Evolutionary conservation across 2,329 filamentous ascomycete species (phyloP).

Genomic region (Chrysoporthe puriensis): DNA sequence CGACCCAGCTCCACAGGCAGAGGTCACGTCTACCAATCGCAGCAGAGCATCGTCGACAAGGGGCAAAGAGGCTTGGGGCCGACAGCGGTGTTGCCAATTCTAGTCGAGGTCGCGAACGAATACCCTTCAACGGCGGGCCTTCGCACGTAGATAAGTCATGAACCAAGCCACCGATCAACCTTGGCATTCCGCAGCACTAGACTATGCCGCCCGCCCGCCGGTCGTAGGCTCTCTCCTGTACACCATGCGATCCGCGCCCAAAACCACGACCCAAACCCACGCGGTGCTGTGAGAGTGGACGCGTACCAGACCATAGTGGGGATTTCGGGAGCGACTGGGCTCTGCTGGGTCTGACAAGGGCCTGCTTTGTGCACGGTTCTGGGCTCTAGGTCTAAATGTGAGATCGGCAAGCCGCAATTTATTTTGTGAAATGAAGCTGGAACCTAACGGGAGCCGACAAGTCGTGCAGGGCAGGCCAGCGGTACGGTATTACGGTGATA

Average conservation of each 20-base stretch:
- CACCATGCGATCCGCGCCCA: background rate
- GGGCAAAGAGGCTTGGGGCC: background rate
- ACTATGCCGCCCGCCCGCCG: background rate
- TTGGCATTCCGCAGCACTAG: too few relatives aligned
- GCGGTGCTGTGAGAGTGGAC: background rate
- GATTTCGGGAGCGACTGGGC: constrained; percentile 15
- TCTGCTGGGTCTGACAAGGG: constrained; percentile 18
- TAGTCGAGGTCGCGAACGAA: background rate
- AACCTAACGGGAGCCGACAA: constrained; percentile 13
- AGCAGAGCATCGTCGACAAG: constrained; percentile 7
- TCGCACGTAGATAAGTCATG: background rate
- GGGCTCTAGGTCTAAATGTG: background rate
- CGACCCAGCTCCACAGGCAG: constrained; percentile 7
- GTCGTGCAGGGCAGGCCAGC: background rate
- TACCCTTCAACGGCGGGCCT: background rate
- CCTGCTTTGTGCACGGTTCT: constrained; percentile 16
- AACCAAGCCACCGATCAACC: too few relatives aligned
- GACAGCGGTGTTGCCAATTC: constrained; percentile 1
- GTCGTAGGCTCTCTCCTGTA: background rate
- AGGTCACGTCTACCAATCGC: constrained; percentile 3
- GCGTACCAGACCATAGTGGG: background rate
- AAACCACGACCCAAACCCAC: background rate
- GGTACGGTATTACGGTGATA: background rate
- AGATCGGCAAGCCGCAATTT: constrained; percentile 12
- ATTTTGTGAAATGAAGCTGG: constrained; percentile 11